Conservation (phyloP, 2,329 filamentous ascomycete genomes). For the Ophiostoma quercus region DNA sequence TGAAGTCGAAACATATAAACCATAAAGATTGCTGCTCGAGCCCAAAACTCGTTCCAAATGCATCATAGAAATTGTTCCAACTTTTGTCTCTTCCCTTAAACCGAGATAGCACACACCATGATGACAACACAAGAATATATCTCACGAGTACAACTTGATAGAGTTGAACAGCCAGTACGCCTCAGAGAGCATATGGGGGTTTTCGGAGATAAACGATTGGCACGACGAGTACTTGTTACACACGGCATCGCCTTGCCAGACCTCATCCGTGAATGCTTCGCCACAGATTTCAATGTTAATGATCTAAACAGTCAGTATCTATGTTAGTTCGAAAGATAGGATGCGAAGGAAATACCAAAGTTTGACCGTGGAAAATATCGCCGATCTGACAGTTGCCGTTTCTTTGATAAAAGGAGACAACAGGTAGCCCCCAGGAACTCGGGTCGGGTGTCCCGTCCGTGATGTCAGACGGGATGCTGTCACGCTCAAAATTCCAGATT, state of each 20-base stretch:
- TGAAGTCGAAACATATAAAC: too few relatives aligned
- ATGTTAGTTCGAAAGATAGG: too few relatives aligned
- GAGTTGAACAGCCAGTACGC: slow-evolving; percentile 56
- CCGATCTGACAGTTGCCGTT: slow-evolving; percentile 30
- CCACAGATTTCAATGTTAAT: neutral
- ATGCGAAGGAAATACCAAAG: neutral
- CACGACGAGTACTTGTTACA: slow-evolving; percentile 22
- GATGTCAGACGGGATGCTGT: slow-evolving; percentile 40
- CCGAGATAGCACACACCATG: too few relatives aligned
- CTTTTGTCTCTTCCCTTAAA: too few relatives aligned
- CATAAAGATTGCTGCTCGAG: too few relatives aligned
- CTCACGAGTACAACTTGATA: slow-evolving; percentile 40
- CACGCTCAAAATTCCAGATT: slow-evolving; percentile 43
- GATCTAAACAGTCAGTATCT: neutral
- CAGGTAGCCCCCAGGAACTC: slow-evolving; percentile 38
- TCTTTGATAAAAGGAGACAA: slow-evolving; percentile 34
- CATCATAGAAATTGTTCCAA: too few relatives aligned
- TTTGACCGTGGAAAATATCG: neutral
- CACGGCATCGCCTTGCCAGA: neutral
- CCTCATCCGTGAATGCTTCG: neutral
- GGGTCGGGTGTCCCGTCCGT: slow-evolving; percentile 38
- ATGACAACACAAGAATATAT: too few relatives aligned
- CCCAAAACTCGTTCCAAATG: too few relatives aligned
- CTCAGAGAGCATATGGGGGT: slow-evolving; percentile 32
- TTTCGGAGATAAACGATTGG: neutral